phyloP scores from a whole-genome alignment of 768 basidiomycete genomes.

The Rhodotorula sphaerocarpa region DNA sequence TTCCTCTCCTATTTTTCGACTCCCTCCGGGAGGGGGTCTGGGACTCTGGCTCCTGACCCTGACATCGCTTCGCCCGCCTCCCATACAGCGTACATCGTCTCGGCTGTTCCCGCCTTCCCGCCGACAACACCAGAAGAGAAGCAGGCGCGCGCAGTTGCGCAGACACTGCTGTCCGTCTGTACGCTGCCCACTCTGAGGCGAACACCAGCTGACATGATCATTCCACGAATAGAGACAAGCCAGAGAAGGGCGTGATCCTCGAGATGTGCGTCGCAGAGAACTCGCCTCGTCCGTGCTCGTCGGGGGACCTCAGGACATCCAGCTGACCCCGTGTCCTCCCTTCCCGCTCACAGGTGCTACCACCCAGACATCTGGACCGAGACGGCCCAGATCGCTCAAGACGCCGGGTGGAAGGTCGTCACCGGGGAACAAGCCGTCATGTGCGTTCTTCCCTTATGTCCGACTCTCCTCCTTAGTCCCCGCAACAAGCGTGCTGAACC shows the following conservation, averaged over 20 bases:
- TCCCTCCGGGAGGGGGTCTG: too few species aligned
- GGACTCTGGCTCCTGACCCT: not conserved
- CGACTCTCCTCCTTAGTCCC: not conserved
- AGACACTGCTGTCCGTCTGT: conserved; percentile 31
- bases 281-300: not conserved
- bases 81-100: conserved; percentile 34
- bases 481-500: not conserved
- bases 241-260: conserved; percentile 37
- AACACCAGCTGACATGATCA: not conserved
- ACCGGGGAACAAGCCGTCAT: conserved; percentile 38
- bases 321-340: not conserved
- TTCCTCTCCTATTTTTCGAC: too few species aligned
- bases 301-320: not conserved
- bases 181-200: too few species aligned
- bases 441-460: not conserved
- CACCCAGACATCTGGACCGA: conserved; percentile 35
- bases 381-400: conserved; percentile 23
- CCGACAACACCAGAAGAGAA: conserved; percentile 33
- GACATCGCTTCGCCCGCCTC: not conserved
- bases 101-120: conserved; percentile 37
- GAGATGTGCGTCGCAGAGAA: conserved; percentile 35
- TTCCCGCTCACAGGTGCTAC: conserved; percentile 21
- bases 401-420: conserved; percentile 35
- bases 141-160: conserved; percentile 33
- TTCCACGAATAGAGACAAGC: conserved; percentile 28